Evolutionary conservation across 164 flowering plant species (phyloP).

Genomic region (Dillenia suffruticosa): DNA sequence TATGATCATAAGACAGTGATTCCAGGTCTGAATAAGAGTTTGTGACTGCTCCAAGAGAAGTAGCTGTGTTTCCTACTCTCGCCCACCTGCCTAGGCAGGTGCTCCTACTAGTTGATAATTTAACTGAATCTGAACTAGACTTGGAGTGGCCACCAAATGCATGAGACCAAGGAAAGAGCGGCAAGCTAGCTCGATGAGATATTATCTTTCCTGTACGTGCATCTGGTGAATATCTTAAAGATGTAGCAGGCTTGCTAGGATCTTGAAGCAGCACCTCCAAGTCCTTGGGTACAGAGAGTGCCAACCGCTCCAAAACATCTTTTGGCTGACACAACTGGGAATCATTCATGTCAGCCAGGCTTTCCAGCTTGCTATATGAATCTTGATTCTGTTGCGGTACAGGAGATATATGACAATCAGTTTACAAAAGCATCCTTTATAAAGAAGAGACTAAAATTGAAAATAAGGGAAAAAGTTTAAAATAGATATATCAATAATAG

Average conservation of each 20-base stretch:
- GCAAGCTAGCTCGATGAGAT: slow-evolving; percentile 44
- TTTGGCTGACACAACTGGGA: slow-evolving; percentile 34
- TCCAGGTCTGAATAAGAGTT: slow-evolving; percentile 41
- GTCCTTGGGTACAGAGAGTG: slow-evolving; percentile 64
- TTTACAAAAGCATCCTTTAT: too few relatives aligned
- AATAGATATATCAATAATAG: too few relatives aligned
- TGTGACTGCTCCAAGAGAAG: slow-evolving; percentile 25
- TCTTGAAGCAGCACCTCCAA: slow-evolving; percentile 66
- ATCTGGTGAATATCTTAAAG: slow-evolving; percentile 40
- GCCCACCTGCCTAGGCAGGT: slow-evolving; percentile 70
- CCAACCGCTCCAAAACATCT: slow-evolving; percentile 52
- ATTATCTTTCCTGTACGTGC: slow-evolving; percentile 35
- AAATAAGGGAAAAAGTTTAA: too few relatives aligned
- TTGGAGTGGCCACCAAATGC: slow-evolving; percentile 49
- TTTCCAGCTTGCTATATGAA: slow-evolving; percentile 30
- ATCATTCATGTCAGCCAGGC: slow-evolving; percentile 19
- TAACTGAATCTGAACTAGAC: slow-evolving; percentile 48
- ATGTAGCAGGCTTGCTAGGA: slow-evolving; percentile 37
- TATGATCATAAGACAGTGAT: slow-evolving; percentile 44
- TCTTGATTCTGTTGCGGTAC: slow-evolving; percentile 22
- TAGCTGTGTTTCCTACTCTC: slow-evolving; percentile 35
- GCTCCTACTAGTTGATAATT: slow-evolving; percentile 40
- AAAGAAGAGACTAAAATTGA: too few relatives aligned
- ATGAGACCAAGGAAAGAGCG: slow-evolving; percentile 88
- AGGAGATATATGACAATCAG: too few relatives aligned